phyloP scores from a whole-genome alignment of 345 rosid species.

The Mallotus nudiflorus region DNA sequence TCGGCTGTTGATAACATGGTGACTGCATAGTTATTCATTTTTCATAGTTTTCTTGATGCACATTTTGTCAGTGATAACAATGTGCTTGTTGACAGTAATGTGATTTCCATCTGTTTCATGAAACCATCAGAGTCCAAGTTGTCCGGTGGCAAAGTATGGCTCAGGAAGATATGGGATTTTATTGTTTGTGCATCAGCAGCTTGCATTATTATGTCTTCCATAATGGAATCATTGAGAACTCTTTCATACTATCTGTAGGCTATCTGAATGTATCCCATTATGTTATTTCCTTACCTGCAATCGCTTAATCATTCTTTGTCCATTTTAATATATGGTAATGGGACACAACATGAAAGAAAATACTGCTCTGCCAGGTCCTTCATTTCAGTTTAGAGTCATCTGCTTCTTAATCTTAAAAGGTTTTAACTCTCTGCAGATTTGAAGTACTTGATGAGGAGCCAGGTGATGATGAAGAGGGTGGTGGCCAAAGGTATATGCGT shows the following conservation, averaged over 20 bases:
- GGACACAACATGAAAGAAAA: neutral
- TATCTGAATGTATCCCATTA: neutral
- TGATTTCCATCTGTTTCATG: too few relatives aligned
- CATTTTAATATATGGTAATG: neutral
- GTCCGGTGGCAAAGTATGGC: too few relatives aligned
- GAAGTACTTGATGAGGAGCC: conserved; percentile 97
- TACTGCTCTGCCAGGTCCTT: neutral
- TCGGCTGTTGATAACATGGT: too few relatives aligned
- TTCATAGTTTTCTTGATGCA: too few relatives aligned
- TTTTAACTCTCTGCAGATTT: conserved; percentile 47
- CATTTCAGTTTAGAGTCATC: conserved; percentile 1
- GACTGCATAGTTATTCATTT: too few relatives aligned
- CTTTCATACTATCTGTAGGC: neutral
- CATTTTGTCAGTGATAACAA: too few relatives aligned
- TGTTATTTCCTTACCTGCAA: neutral
- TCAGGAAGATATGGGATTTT: too few relatives aligned
- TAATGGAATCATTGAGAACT: neutral
- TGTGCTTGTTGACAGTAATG: too few relatives aligned
- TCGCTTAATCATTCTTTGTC: neutral
- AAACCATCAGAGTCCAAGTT: too few relatives aligned
- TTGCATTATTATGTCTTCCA: neutral
- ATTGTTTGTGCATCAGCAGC: too few relatives aligned
- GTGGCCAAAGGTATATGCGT: conserved; percentile 63
- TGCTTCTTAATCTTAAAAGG: conserved; percentile 8
- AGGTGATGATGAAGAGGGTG: conserved; percentile 88